Evolutionary conservation across 2,329 filamentous ascomycete genomes (phyloP).

Genomic region (Penicillium janthinellum): DNA sequence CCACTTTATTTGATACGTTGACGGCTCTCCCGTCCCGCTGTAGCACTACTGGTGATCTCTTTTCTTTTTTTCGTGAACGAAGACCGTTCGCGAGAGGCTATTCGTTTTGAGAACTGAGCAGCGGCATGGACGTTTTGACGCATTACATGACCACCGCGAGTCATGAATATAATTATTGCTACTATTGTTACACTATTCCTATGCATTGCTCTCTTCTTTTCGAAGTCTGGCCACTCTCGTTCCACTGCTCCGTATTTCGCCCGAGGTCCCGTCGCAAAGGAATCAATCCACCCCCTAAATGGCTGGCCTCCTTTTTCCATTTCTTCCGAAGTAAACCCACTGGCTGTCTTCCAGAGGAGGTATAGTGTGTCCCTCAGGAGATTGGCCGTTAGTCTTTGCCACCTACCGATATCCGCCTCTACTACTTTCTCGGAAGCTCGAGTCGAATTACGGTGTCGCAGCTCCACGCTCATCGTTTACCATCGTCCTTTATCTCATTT

Average conservation of each 20-base stretch:
- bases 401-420: background rate
- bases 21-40: slow-evolving; percentile 2
- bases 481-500: background rate
- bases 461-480: background rate
- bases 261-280: background rate
- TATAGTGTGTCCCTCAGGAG: background rate
- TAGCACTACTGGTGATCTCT: background rate
- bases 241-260: background rate
- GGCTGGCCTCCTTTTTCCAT: background rate
- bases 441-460: background rate
- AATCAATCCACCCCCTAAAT: background rate
- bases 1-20: slow-evolving; percentile 16
- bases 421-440: background rate
- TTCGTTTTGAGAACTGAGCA: too few species aligned
- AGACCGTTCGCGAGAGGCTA: too few species aligned
- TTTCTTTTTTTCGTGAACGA: background rate
- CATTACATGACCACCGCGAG: background rate
- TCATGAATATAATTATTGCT: background rate
- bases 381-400: background rate
- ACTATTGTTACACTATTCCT: background rate
- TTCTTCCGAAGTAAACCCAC: background rate
- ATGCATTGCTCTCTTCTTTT: background rate
- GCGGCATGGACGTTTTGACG: background rate
- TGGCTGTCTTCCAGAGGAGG: background rate
- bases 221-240: background rate